Evolutionary conservation across 2,329 filamentous ascomycete genomes (phyloP).

Genomic region (Stagonosporopsis tanaceti): DNA sequence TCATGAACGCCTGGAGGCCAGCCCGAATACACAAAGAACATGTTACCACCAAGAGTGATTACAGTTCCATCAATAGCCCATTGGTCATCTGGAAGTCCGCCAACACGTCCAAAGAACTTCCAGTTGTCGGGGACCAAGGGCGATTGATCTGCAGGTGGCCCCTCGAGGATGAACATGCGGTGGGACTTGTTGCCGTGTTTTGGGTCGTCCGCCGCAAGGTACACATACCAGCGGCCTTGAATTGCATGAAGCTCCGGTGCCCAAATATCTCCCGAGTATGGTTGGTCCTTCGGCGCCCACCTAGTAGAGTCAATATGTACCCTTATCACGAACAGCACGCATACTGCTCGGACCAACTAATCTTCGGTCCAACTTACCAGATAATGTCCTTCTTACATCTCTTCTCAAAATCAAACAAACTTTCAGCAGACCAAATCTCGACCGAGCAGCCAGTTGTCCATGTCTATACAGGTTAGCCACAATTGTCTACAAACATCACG

Average conservation of each 20-base stretch:
- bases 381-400: slow-evolving; percentile 50
- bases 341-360: not conserved
- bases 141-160: slow-evolving; percentile 45
- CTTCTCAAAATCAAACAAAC: slow-evolving; percentile 52
- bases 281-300: slow-evolving; percentile 53
- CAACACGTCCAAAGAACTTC: slow-evolving; percentile 54
- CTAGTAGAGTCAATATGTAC: slow-evolving; percentile 26
- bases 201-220: slow-evolving; percentile 56
- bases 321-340: not conserved
- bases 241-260: slow-evolving; percentile 64
- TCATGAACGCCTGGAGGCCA: slow-evolving; percentile 52
- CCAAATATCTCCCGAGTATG: slow-evolving; percentile 60
- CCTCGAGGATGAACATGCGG: slow-evolving; percentile 57
- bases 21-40: slow-evolving; percentile 57
- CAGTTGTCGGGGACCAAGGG: slow-evolving; percentile 46
- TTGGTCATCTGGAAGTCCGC: slow-evolving; percentile 52
- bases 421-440: slow-evolving; percentile 55
- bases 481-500: not conserved
- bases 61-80: slow-evolving; percentile 60
- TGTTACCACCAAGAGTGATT: slow-evolving; percentile 46
- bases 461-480: slow-evolving; percentile 33
- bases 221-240: slow-evolving; percentile 63
- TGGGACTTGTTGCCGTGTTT: slow-evolving; percentile 55
- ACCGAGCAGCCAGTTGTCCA: slow-evolving; percentile 56
- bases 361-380: slow-evolving; percentile 34